Base-by-base conservation (phyloP, 2,329 filamentous ascomycete genomes). In the Fusarium palustre region DNA sequence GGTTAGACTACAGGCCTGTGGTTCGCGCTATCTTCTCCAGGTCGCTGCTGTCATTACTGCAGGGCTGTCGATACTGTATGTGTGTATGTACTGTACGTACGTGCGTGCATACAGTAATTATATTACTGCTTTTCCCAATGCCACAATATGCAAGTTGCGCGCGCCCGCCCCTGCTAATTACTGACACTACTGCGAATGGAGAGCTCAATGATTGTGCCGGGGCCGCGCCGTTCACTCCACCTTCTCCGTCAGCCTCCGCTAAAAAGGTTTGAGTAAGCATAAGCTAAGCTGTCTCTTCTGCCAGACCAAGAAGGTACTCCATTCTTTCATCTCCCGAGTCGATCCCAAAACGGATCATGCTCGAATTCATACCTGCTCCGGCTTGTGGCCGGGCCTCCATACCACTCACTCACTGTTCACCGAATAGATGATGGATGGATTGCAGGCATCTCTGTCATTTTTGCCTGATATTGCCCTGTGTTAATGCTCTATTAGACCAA, bases 221-320 rank as follows among this genome's bases (percentile, higher is more conserved):
- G 68, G 50, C 62, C 64, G 62, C 61, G 52, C 64, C 62, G 56
- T 66, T 50, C 55, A 66, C 73, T 65, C 73, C 71, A 75, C 73
- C 63, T 65, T 58, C 56, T 65, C 71, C 70, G 59, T 68, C 66
- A 68, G 62, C 65, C 68, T 69, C 70, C 59, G 49, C 66, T 69
- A 68, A 70, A 63, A 66, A 64, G 58, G 64, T 68, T 69, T 63
- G 65, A 71, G 71, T 74, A 74, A 74, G 69, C 71, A 74, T 74
- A 71, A 75, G 70, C 72, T 72, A 72, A 74, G 64, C 57, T 31
- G 47, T 57, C 60, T 67, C 53, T 64, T 73, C 41, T 65, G 55
- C 67, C 62, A 73, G 59, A 58, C 58, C 50, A 64, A 70, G 61
- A 64, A 64, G 62, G 61, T 57, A 61, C 64, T 65, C 68, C 54